Conservation (phyloP, 2,329 filamentous ascomycete species). For the Microcyclospora tardicrescens region DNA sequence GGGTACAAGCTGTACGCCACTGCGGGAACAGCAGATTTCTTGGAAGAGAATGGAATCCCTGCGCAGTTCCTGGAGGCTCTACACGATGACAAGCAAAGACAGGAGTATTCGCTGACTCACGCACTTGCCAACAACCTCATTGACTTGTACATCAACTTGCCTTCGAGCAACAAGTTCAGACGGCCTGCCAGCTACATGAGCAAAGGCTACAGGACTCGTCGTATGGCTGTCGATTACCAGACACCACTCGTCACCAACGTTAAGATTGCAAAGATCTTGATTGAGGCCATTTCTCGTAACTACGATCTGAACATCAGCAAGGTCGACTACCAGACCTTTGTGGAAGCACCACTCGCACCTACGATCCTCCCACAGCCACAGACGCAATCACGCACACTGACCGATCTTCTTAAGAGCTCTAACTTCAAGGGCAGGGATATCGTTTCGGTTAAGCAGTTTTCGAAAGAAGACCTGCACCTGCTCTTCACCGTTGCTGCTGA, state of each 20-base stretch:
- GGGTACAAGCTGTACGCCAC: slow-evolving; percentile 96
- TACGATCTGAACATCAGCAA: slow-evolving; percentile 72
- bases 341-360: slow-evolving; percentile 23
- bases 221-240: slow-evolving; percentile 97
- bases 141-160: slow-evolving; percentile 96
- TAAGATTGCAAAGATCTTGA: slow-evolving; percentile 95
- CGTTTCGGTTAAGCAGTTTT: slow-evolving; percentile 83
- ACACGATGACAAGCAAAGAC: slow-evolving; percentile 67
- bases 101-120: slow-evolving; percentile 93
- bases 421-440: slow-evolving; percentile 84
- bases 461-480: slow-evolving; percentile 72
- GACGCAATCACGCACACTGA: slow-evolving; percentile 41
- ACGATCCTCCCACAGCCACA: slow-evolving; percentile 31
- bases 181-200: slow-evolving; percentile 97
- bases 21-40: slow-evolving; percentile 89
- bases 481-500: slow-evolving; percentile 95
- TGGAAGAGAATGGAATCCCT: slow-evolving; percentile 80
- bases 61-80: slow-evolving; percentile 91
- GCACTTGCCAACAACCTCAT: slow-evolving; percentile 97
- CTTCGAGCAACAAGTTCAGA: slow-evolving; percentile 95
- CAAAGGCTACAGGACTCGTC: slow-evolving; percentile 88
- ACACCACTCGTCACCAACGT: slow-evolving; percentile 96
- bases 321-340: slow-evolving; percentile 82
- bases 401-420: slow-evolving; percentile 63
- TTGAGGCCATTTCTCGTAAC: slow-evolving; percentile 84